Evolutionary conservation across 306 rosid genomes (phyloP), one percentile per base, ranked within the genome.

Genomic region (Prunus fruticosa): DNA sequence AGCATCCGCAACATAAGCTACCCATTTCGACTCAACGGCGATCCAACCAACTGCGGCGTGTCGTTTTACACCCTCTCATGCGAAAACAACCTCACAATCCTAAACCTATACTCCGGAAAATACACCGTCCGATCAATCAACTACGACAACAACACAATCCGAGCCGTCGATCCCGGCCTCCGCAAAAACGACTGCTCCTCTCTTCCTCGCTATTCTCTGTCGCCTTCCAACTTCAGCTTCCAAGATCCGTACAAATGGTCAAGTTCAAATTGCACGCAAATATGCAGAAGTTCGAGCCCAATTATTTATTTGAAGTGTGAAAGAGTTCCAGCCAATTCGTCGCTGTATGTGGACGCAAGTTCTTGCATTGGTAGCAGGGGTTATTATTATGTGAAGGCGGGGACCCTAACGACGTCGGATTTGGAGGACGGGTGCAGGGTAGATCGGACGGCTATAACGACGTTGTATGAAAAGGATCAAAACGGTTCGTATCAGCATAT

Each of bases 21-120:
- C 20, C 82, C 87, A 19, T 84, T 80, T 50, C 27, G 78, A 76
- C 71, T 84, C 1, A 14, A 19, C 2, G 69, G 8, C 9, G 82
- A 79, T 6, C 83, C 80, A 13, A 0, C 0, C 0, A 0, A 1
- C 0, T 82, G 85, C 6, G 87, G 87, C 1, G 3, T 11, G 11
- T 6, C 0, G 0, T 3, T 2, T 1, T 10, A 45, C 13, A 45
- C 10, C 12, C 49, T 45, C 49, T 45, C 49, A 8, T 45, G 49
- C 0, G 49, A 45, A 25, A 57, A 82, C 20, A 68, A 85, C 60
- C 19, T 8, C 2, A 47, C 88, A 0, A 9, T 71, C 14, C 0
- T 75, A 0, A 8, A 5, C 32, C 3, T 76, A 3, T 68, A 49
- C 3, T 12, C 41, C 0, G 72, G 47, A 32, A 32, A 32, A 19